A percentile compares a stretch with the other conserved stretches of the same genome.
phyloP scores from a whole-genome alignment of 2,329 filamentous ascomycete genomes.

The Trichoderma aggressivum region DNA sequence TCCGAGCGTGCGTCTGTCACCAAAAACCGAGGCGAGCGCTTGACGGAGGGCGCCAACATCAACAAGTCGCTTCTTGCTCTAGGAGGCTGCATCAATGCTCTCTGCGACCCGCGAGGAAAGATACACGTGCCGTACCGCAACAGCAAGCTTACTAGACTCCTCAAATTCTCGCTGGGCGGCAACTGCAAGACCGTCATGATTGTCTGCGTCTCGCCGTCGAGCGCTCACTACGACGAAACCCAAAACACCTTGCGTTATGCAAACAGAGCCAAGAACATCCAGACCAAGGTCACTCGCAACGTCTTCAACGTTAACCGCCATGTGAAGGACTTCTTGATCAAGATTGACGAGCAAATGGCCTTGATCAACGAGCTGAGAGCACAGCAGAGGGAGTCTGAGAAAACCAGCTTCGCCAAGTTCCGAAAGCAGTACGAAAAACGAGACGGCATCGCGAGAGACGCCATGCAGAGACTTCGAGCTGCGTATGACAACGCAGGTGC shows the following conservation, averaged over 20 bases:
- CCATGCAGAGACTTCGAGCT: slow-evolving; percentile 70
- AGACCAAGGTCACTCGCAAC: slow-evolving; percentile 98
- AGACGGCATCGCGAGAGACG: slow-evolving; percentile 71
- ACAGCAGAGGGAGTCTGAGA: slow-evolving; percentile 86
- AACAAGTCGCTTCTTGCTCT: slow-evolving; percentile 96
- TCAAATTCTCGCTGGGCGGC: slow-evolving; percentile 95
- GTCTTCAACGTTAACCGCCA: slow-evolving; percentile 99
- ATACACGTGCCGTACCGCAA: slow-evolving; percentile 97
- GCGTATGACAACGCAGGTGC: slow-evolving; percentile 77
- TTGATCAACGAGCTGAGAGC: slow-evolving; percentile 93
- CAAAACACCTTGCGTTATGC: slow-evolving; percentile 97
- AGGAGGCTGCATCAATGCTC: slow-evolving; percentile 95
- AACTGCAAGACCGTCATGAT: slow-evolving; percentile 99
- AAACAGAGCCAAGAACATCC: slow-evolving; percentile 98
- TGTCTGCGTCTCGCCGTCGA: slow-evolving; percentile 94
- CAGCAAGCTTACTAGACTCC: slow-evolving; percentile 89
- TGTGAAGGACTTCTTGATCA: slow-evolving; percentile 98
- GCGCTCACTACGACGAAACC: slow-evolving; percentile 94
- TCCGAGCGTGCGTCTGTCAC: slow-evolving; percentile 95
- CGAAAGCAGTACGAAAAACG: slow-evolving; percentile 86
- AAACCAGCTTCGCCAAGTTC: slow-evolving; percentile 80
- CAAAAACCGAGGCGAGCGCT: slow-evolving; percentile 87
- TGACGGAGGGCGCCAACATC: slow-evolving; percentile 96
- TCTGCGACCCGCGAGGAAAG: slow-evolving; percentile 86
- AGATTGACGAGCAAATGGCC: slow-evolving; percentile 98